Conservation (phyloP, 2,329 filamentous ascomycete genomes). For the Pyricularia grisea region DNA sequence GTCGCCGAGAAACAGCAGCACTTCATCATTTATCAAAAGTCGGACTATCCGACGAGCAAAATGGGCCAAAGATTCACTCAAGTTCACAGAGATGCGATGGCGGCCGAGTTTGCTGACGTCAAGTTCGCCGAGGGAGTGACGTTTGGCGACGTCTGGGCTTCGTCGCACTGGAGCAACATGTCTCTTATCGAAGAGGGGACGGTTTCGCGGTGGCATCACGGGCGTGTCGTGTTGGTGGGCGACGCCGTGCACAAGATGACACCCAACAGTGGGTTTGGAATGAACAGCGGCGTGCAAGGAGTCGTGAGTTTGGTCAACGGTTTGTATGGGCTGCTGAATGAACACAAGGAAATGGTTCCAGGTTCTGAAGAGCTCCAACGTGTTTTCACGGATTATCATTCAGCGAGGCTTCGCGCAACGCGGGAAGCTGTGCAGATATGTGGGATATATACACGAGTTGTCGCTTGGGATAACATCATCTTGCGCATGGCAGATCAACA, state of each 20-base stretch:
- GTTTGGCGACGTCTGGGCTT: constrained; percentile 59
- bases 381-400: not conserved
- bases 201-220: constrained; percentile 96
- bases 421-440: not conserved
- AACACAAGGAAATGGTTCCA: not conserved
- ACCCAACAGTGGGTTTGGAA: constrained; percentile 5
- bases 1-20: not conserved
- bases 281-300: constrained; percentile 4
- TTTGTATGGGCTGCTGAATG: not conserved
- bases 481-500: not conserved
- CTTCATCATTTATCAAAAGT: not conserved
- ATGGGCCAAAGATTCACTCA: constrained; percentile 6
- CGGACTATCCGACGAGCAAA: not conserved
- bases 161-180: constrained; percentile 25
- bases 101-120: constrained; percentile 2
- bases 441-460: not conserved
- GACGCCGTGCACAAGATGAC: constrained; percentile 8
- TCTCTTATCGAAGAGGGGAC: constrained; percentile 40
- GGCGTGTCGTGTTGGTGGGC: constrained; percentile 45
- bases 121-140: not conserved
- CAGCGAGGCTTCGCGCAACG: not conserved
- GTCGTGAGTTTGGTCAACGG: constrained; percentile 5
- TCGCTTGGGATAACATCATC: not conserved
- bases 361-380: not conserved
- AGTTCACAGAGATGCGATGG: constrained; percentile 7